Evolutionary conservation across 2,329 filamentous ascomycete genomes (phyloP), one percentile per base, ranked within the genome.

Genomic region (Aspergillus sp.): DNA sequence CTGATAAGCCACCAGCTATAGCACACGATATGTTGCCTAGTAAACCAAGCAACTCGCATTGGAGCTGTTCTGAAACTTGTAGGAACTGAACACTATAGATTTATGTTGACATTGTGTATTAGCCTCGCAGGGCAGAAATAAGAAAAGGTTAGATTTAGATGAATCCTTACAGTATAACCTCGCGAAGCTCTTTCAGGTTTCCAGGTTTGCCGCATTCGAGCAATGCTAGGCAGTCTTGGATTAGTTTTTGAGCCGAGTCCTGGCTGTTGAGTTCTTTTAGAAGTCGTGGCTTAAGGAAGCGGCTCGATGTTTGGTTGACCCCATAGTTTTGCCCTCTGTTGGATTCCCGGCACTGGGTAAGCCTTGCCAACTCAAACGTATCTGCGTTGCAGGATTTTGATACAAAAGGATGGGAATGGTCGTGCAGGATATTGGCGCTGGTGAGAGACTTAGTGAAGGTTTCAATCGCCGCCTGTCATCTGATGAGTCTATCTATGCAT

Each of bases 11-110:
- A 32, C 78, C 76, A 57, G 84, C 81, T 14, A 79, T 76, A 16
- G 82, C 82, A 70, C 88, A 90, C 18, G 84, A 78, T 52, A 86
- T 71, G 52, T 80, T 81, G 3, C 86, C 84, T 14, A 92, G 69
- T 11, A 82, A 70, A 42, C 85, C 77, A 46, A 90, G 75, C 9
- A 81, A 74, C 36, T 79, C 78, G 64, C 82, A 85, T 67, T 85
- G 82, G 24, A 81, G 75, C 7, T 74, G 60, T 59, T 86, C 82
- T 16, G 78, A 47, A 18, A 47, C 10, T 24, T 24, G 18, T 9
- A 18, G 12, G 12, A 47, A 47, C 18, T 47, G 45, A 12, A 12
- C 11, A 22, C 45, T 47, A 9, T 6, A 2, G 4, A 47, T 47
- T 47, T 47, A 24, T 24, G 12, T 47, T n/a, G 14, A 12, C 36